Evolutionary conservation across 2,329 filamentous ascomycete species (phyloP).

Genomic region (Talaromyces sp.): DNA sequence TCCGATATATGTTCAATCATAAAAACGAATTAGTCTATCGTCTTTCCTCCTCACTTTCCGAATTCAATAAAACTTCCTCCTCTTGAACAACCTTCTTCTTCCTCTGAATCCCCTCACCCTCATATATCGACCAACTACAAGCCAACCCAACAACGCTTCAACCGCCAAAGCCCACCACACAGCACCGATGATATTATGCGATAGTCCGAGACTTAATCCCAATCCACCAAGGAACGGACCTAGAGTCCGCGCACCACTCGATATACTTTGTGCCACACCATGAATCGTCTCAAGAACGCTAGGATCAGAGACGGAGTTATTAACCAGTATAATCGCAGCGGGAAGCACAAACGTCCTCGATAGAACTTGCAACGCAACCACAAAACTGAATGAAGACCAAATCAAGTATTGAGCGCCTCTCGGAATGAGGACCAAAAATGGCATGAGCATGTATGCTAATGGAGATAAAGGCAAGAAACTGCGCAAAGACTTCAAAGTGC

Average conservation of each 20-base stretch:
- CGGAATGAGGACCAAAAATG: conserved; percentile 69
- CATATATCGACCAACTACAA: conserved; percentile 62
- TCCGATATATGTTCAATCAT: neutral
- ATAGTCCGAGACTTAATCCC: conserved; percentile 54
- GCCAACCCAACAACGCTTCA: conserved; percentile 58
- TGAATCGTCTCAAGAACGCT: conserved; percentile 59
- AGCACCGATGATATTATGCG: conserved; percentile 55
- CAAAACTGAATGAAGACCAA: conserved; percentile 64
- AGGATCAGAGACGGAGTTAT: conserved; percentile 59
- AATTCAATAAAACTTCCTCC: conserved; percentile 5
- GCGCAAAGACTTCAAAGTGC: conserved; percentile 67
- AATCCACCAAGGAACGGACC: conserved; percentile 57
- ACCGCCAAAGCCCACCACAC: conserved; percentile 59
- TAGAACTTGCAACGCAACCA: conserved; percentile 67
- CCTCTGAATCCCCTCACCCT: conserved; percentile 63
- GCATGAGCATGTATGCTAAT: conserved; percentile 65
- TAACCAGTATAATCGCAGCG: conserved; percentile 58
- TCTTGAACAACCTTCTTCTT: conserved; percentile 23
- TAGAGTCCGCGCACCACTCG: conserved; percentile 55
- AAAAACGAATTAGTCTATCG: neutral
- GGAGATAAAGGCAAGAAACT: conserved; percentile 70
- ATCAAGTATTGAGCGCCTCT: conserved; percentile 50
- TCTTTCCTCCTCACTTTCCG: conserved; percentile 19
- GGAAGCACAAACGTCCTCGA: conserved; percentile 69
- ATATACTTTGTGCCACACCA: conserved; percentile 58